Percentiles rank a stretch among this genome's conserved stretches.
phyloP scores from a whole-genome alignment of 108 stramenopile species.

The Parmales sp. region DNA sequence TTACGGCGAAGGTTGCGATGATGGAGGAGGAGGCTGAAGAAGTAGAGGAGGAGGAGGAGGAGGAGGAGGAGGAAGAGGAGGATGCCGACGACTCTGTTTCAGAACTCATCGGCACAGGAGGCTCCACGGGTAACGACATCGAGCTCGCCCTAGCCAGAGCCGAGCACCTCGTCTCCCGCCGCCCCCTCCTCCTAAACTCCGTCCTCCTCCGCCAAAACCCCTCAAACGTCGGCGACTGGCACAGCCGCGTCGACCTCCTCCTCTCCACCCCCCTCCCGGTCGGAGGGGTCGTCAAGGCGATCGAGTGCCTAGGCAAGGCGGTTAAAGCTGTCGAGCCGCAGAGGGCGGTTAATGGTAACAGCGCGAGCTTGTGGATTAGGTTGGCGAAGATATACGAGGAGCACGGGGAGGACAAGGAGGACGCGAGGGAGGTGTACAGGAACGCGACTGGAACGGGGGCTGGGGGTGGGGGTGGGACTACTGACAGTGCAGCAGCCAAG shows the following conservation, averaged over 20 bases:
- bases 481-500: too few species aligned
- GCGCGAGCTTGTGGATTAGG: slow-evolving; percentile 60
- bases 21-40: slow-evolving; percentile 65
- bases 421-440: slow-evolving; percentile 69
- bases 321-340: slow-evolving; percentile 39
- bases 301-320: slow-evolving; percentile 25
- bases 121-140: slow-evolving; percentile 39
- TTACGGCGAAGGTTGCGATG: slow-evolving; percentile 77
- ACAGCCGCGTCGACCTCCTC: slow-evolving; percentile 76
- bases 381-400: slow-evolving; percentile 73
- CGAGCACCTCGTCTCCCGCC: slow-evolving; percentile 80
- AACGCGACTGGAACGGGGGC: slow-evolving; percentile 44
- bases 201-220: slow-evolving; percentile 95
- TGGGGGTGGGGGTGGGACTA: slow-evolving; percentile 45
- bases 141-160: slow-evolving; percentile 86
- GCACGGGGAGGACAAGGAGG: slow-evolving; percentile 49
- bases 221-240: slow-evolving; percentile 91
- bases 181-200: slow-evolving; percentile 81
- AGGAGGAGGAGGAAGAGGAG: slow-evolving; percentile 30
- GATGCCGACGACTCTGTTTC: slow-evolving; percentile 12
- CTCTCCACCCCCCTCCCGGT: slow-evolving; percentile 19
- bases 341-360: slow-evolving; percentile 60
- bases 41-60: slow-evolving; percentile 36
- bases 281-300: slow-evolving; percentile 7
- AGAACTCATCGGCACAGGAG: neutral